Base-by-base conservation (phyloP, 495 filamentous ascomycete species). In the Neurospora sp. region DNA sequence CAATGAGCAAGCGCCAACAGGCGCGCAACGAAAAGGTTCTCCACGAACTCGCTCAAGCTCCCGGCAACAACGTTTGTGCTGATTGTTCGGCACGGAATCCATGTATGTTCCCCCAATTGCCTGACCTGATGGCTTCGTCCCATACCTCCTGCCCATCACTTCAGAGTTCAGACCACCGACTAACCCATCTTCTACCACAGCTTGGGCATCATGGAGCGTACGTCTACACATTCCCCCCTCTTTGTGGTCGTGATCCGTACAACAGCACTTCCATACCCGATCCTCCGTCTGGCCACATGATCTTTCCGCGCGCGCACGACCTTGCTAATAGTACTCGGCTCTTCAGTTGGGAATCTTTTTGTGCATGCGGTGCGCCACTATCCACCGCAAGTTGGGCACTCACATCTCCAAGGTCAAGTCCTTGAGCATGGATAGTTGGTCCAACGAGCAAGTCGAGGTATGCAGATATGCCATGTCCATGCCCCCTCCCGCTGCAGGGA, bases 151-250 rank as follows among this genome's bases (percentile, higher is more conserved):
- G 48, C 44, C 18, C 27, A n/a, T 46, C 68, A 10, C 40, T 46
- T 70, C 5, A 16, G 35, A 38, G 40, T 46, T 70, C 5, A 16
- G 35, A 31, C 48, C 61, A 59, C 75, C 74, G 75, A 81, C 72
- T 7, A 41, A 71, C 76, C 65, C 70, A 48, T 73, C 69, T 72
- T 73, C 59, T 78, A 46, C n/a, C 48, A 75, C 77, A 97, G 94
- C 89, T 86, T 99, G 96, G 96, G 94, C 96, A 82, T 97, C 94
- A 86, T 99, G 96, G 94, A 98, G 92, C 81, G 94, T 97, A 90
- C 81, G 93, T 89, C 39, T 42, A 70, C 70, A 44, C 27, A 38
- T 39, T 42, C n/a, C 38, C n/a, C 44, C 71, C 14, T n/a, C n/a
- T n/a, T n/a, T n/a, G n/a, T n/a, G n/a, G n/a, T n/a, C n/a, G n/a